Base-by-base conservation (phyloP, 768 basidiomycete species). In the Cystobasidium onofrii region DNA sequence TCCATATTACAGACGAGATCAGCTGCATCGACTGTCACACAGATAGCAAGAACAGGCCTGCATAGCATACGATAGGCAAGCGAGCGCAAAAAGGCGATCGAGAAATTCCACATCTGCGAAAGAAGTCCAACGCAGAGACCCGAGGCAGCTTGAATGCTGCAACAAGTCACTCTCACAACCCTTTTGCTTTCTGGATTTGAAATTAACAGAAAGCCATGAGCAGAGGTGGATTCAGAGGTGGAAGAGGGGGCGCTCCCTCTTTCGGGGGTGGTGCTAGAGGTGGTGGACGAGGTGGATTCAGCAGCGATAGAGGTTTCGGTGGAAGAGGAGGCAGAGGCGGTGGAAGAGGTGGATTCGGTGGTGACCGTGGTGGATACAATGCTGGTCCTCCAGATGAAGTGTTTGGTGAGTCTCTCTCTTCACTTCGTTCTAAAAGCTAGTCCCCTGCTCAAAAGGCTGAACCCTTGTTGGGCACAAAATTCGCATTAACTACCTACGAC, bases 361-460 rank as follows among this genome's bases (percentile, higher is more conserved):
- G 81, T 64, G 81, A 81, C 34, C 76, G 81, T 34, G 81, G 82
- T 29, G 82, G 82, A 66, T 82, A 76, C 75, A 77, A 79, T 75
- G 82, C 81, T 69, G 83, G 83, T 69, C 83, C 83, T 36, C 83
- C 83, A n/a, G 83, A 82, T 33, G 80, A 80, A 54, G 83, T 84
- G 17, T 80, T 81, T 33, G 83, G 83, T 83, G 39, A 73, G 83
- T 79, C 25, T 13, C 36, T 17, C 33, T 54, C 34, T 10, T 23
- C 6, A 50, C 25, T 50, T 52, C 25, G 44, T 15, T 50, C 9
- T 23, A 50, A 6, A 27, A 7, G 25, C 23, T 6, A 63, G 33
- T 23, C n/a, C n/a, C n/a, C n/a, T n/a, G n/a, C 17, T 34, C 20
- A n/a, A 50, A 50, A 50, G n/a, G 46, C 46, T 50, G 46, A 50